A percentile compares a stretch with the other conserved stretches of the same genome.
Conservation (phyloP, 345 rosid species). For the Populus alba region DNA sequence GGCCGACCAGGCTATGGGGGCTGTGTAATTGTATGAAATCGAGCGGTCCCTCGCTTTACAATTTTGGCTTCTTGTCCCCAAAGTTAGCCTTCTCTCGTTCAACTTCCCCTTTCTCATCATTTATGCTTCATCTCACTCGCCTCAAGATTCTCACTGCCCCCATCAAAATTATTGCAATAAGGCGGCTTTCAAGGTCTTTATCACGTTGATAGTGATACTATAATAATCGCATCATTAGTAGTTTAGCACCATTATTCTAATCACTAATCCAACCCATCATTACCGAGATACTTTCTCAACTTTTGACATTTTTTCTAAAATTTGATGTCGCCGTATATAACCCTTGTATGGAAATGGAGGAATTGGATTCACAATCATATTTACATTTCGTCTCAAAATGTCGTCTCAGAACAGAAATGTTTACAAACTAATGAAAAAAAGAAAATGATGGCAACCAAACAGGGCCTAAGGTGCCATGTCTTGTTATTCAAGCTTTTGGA, state of each 20-base stretch:
- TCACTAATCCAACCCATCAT: neutral
- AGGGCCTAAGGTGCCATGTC: no score
- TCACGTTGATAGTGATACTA: conserved; percentile 8
- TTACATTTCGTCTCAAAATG: no score
- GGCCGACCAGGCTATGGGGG: conserved; percentile 25
- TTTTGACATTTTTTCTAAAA: no score
- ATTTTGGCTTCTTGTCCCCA: conserved; percentile 35
- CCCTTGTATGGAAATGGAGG: neutral
- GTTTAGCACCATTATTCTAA: neutral
- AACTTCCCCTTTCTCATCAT: neutral
- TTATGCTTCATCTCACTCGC: neutral
- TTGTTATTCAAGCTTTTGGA: no score
- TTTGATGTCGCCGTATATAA: neutral
- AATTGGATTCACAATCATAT: neutral
- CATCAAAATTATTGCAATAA: neutral
- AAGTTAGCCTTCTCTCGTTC: conserved; percentile 16
- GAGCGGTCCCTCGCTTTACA: conserved; percentile 12
- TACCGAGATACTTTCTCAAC: neutral
- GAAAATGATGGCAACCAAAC: no score
- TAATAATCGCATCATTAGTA: conserved; percentile 20
- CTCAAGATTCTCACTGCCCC: neutral
- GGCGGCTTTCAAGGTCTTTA: conserved; percentile 36
- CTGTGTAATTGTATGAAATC: conserved; percentile 23
- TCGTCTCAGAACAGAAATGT: no score
- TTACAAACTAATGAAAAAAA: no score